Conservation (phyloP, 495 filamentous ascomycete species). For the Pseudomonodictys pantanalensis region DNA sequence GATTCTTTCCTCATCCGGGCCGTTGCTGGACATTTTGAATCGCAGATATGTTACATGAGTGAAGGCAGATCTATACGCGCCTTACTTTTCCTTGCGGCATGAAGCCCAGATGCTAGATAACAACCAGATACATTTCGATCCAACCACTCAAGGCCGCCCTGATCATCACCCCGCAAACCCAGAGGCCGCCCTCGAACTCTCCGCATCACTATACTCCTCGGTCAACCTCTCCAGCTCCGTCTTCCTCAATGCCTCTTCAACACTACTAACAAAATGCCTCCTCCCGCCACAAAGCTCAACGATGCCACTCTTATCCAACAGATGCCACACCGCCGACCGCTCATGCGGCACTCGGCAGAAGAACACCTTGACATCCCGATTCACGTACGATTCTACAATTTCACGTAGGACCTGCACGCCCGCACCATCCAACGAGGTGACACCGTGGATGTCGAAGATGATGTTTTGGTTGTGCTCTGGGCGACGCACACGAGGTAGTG, state of each 20-base stretch:
- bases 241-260: constrained; percentile 77
- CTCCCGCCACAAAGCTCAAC: constrained; percentile 72
- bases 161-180: not conserved
- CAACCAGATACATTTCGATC: no score
- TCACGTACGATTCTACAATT: constrained; percentile 75
- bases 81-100: no score
- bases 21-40: no score
- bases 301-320: constrained; percentile 79
- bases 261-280: constrained; percentile 73
- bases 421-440: constrained; percentile 86
- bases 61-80: no score
- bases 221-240: constrained; percentile 61
- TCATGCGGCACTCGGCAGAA: constrained; percentile 73
- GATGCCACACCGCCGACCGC: constrained; percentile 62
- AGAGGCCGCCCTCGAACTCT: not conserved
- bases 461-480: constrained; percentile 79
- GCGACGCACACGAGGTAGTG: constrained; percentile 69
- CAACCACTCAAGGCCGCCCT: no score
- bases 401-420: constrained; percentile 88
- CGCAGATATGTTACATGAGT: no score
- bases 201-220: constrained; percentile 23
- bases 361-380: constrained; percentile 75
- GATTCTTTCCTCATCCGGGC: no score
- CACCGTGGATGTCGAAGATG: constrained; percentile 95
- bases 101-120: no score